Conservation (phyloP, 1,284 basidiomycete genomes). For the Rhodofomes roseus region DNA sequence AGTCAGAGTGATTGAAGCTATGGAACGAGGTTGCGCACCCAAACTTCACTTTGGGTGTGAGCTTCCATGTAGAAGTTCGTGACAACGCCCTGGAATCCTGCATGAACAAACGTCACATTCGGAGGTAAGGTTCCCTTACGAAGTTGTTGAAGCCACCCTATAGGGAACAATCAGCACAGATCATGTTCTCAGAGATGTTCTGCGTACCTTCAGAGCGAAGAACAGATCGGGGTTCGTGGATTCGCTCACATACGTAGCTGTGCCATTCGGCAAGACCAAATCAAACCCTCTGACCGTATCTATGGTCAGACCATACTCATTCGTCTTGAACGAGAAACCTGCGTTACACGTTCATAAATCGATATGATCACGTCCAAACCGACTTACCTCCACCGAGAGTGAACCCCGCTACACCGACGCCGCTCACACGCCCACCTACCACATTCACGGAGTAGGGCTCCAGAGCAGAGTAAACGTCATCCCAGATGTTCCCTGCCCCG, state of each 20-base stretch:
- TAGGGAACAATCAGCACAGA: neutral
- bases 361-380: slow-evolving; percentile 5
- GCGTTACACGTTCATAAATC: neutral
- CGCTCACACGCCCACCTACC: slow-evolving; percentile 41
- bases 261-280: slow-evolving; percentile 41
- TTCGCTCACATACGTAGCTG: slow-evolving; percentile 25
- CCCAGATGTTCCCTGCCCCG: slow-evolving; percentile 48
- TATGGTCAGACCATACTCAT: slow-evolving; percentile 39
- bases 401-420: slow-evolving; percentile 41
- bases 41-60: slow-evolving; percentile 51
- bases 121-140: slow-evolving; percentile 29
- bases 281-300: slow-evolving; percentile 39
- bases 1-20: neutral
- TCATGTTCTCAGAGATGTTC: neutral
- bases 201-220: slow-evolving; percentile 35
- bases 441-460: slow-evolving; percentile 36
- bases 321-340: slow-evolving; percentile 41
- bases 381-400: slow-evolving; percentile 41
- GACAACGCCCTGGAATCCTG: slow-evolving; percentile 58
- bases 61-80: slow-evolving; percentile 53
- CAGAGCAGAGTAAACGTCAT: slow-evolving; percentile 41
- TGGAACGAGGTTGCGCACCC: slow-evolving; percentile 37
- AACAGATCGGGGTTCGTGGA: slow-evolving; percentile 32
- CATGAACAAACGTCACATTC: neutral
- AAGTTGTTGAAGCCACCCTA: slow-evolving; percentile 62